A percentile compares a stretch with the other conserved stretches of the same genome.
These are phyloP conservation scores for Sesbania bispinosa DNA, from an alignment of 306 rosid genomes.

Conservation along the genomic window DNA sequence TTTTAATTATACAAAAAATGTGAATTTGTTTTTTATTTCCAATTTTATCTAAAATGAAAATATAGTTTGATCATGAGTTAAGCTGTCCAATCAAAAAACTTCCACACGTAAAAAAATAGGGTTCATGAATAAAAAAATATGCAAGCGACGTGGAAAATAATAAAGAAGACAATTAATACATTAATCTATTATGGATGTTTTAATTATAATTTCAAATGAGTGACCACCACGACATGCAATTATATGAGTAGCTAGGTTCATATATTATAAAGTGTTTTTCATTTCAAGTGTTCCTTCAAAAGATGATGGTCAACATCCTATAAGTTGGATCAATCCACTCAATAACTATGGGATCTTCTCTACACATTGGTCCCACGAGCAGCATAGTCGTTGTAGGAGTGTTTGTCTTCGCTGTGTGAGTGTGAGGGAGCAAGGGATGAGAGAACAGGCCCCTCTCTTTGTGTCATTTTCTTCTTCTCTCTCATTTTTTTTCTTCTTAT, in stretches of 20 bases:
- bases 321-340: conserved; percentile 37
- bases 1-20: too few species aligned
- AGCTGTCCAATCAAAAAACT: too few species aligned
- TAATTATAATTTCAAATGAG: neutral
- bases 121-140: too few species aligned
- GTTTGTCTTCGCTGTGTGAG: neutral
- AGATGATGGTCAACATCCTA: conserved; percentile 32
- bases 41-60: too few species aligned
- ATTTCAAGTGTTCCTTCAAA: conserved; percentile 15
- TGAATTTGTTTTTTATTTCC: too few species aligned
- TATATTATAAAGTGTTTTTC: neutral
- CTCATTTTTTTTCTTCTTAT: neutral
- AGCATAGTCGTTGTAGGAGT: neutral
- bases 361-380: neutral
- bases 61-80: too few species aligned
- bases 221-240: neutral
- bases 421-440: too few species aligned
- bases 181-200: neutral
- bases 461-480: neutral
- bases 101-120: too few species aligned
- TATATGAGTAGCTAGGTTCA: too few species aligned
- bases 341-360: neutral
- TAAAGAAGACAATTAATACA: too few species aligned
- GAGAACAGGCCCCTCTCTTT: neutral
- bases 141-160: too few species aligned